Evolutionary conservation across 2,329 filamentous ascomycete species (phyloP).

Genomic region (Drechslera avenae): DNA sequence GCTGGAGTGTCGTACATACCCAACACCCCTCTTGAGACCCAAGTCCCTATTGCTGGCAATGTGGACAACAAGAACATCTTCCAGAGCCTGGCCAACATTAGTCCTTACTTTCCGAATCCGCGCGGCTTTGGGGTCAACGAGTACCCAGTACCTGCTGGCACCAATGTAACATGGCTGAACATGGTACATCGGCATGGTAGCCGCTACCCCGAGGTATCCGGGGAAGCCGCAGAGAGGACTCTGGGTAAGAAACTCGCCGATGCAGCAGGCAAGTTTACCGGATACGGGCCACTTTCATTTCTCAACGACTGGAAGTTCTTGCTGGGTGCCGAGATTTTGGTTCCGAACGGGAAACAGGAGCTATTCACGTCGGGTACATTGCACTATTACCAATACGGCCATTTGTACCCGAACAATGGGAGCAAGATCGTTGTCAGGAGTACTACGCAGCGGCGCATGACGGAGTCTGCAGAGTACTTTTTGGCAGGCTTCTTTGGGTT

Average conservation of each 20-base stretch:
- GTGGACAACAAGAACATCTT: slow-evolving; percentile 69
- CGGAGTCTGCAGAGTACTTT: slow-evolving; percentile 78
- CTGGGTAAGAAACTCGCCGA: slow-evolving; percentile 63
- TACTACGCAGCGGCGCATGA: slow-evolving; percentile 78
- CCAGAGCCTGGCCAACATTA: slow-evolving; percentile 70
- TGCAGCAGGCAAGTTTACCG: slow-evolving; percentile 59
- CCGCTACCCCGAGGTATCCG: slow-evolving; percentile 69
- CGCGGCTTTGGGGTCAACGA: slow-evolving; percentile 75
- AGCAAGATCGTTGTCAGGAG: slow-evolving; percentile 76
- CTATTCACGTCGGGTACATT: slow-evolving; percentile 72
- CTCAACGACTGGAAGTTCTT: slow-evolving; percentile 71
- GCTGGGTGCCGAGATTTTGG: slow-evolving; percentile 72
- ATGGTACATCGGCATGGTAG: slow-evolving; percentile 76
- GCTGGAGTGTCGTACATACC: slow-evolving; percentile 66
- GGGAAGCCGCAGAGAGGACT: slow-evolving; percentile 60
- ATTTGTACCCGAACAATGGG: slow-evolving; percentile 69
- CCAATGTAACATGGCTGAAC: slow-evolving; percentile 71
- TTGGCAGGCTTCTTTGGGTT: slow-evolving; percentile 79
- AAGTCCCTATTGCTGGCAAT: slow-evolving; percentile 67
- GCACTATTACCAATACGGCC: slow-evolving; percentile 74
- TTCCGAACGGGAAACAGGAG: slow-evolving; percentile 74
- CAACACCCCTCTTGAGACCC: slow-evolving; percentile 73
- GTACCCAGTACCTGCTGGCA: slow-evolving; percentile 68
- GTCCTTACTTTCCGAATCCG: slow-evolving; percentile 71
- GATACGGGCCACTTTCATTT: slow-evolving; percentile 66